These are phyloP conservation scores for Mycena albidolilacea DNA, from an alignment of 768 basidiomycete species.

Conservation along the genomic window DNA sequence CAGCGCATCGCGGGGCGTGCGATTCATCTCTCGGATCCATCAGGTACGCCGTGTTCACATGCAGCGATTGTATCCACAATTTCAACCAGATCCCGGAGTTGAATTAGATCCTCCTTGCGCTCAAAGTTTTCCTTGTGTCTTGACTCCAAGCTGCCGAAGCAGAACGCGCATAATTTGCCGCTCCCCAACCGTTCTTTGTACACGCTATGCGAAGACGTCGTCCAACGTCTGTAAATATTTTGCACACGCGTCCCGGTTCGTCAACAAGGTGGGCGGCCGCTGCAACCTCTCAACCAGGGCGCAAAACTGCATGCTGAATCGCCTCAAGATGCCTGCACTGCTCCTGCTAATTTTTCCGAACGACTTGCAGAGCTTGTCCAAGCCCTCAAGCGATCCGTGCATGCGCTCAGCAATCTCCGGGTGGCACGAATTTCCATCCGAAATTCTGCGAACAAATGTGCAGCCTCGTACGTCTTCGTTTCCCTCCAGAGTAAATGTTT, in stretches of 20 bases:
- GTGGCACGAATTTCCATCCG: neutral
- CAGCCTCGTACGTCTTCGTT: neutral
- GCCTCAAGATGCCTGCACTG: neutral
- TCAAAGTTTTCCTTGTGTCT: too few species aligned
- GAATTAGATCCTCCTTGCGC: too few species aligned
- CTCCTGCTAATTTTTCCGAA: neutral
- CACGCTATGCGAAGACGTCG: too few species aligned
- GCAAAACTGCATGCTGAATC: neutral
- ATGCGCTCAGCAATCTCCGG: neutral
- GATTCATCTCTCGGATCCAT: too few species aligned
- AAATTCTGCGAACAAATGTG: slow-evolving; percentile 9
- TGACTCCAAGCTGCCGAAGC: slow-evolving; percentile 1
- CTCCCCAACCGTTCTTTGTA: neutral
- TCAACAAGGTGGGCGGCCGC: too few species aligned
- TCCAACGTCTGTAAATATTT: neutral
- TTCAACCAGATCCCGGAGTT: too few species aligned
- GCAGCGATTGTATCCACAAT: too few species aligned
- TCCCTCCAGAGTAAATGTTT: slow-evolving; percentile 1
- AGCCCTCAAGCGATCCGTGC: neutral
- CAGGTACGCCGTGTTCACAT: too few species aligned
- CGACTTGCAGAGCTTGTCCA: neutral
- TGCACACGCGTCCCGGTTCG: neutral
- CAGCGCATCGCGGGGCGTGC: too few species aligned
- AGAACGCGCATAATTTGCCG: slow-evolving; percentile 4
- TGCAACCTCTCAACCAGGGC: neutral